phyloP scores from a whole-genome alignment of 2,329 filamentous ascomycete species.

The Phialophora macrospora region DNA sequence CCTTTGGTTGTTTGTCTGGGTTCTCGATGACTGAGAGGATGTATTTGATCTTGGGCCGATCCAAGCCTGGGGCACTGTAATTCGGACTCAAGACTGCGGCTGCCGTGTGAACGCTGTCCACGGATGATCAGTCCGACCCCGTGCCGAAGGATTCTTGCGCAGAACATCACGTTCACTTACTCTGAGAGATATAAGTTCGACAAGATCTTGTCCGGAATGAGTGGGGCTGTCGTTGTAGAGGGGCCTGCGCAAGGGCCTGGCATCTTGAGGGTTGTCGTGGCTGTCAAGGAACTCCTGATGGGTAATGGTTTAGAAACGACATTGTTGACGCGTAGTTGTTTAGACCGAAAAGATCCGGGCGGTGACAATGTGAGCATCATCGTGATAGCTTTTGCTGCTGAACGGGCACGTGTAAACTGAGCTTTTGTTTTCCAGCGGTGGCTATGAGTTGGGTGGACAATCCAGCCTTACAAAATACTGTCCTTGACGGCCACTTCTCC shows the following conservation, averaged over 20 bases:
- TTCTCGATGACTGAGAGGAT: slow-evolving; percentile 31
- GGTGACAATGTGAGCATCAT: slow-evolving; percentile 23
- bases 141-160: background rate
- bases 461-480: background rate
- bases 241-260: slow-evolving; percentile 14
- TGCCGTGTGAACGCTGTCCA: slow-evolving; percentile 32
- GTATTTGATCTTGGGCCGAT: slow-evolving; percentile 33
- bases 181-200: slow-evolving; percentile 34
- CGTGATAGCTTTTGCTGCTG: background rate
- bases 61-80: slow-evolving; percentile 24
- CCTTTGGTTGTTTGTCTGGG: slow-evolving; percentile 24
- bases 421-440: background rate
- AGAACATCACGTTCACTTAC: slow-evolving; percentile 20
- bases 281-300: slow-evolving; percentile 14
- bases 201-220: slow-evolving; percentile 34
- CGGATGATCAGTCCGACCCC: background rate
- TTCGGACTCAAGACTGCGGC: slow-evolving; percentile 34
- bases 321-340: slow-evolving; percentile 9
- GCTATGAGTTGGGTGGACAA: slow-evolving; percentile 21
- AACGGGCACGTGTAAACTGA: background rate
- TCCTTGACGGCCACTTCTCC: background rate
- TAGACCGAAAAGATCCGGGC: slow-evolving; percentile 12
- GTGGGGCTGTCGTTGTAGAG: slow-evolving; percentile 32
- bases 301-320: slow-evolving; percentile 14
- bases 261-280: slow-evolving; percentile 11